phyloP scores from a whole-genome alignment of 345 rosid genomes.

The Eucalyptus virginea region DNA sequence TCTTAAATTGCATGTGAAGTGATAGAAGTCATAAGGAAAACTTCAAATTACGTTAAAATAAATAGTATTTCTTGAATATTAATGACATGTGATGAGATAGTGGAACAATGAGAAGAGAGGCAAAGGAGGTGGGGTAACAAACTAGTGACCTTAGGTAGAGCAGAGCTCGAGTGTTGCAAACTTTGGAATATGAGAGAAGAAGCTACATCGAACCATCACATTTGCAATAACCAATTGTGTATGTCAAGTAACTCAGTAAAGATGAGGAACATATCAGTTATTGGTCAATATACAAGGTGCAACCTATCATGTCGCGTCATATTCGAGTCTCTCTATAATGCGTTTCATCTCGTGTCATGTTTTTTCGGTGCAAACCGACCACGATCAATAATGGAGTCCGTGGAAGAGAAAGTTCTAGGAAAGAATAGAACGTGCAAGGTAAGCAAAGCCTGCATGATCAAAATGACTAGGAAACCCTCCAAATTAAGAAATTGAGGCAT shows the following conservation, averaged over 20 bases:
- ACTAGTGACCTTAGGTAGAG: background rate
- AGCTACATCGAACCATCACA: background rate
- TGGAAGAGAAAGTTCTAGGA: background rate
- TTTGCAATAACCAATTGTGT: background rate
- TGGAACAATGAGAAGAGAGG: background rate
- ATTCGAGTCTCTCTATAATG: background rate
- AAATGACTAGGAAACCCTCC: background rate
- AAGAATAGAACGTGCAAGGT: background rate
- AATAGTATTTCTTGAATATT: background rate
- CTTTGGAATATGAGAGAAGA: background rate
- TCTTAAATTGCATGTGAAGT: background rate
- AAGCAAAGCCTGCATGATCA: background rate
- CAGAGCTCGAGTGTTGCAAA: background rate
- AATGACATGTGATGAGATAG: background rate
- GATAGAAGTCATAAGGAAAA: background rate
- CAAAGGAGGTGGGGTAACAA: background rate
- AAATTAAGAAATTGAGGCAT: background rate
- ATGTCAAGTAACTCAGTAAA: background rate
- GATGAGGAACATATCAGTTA: background rate
- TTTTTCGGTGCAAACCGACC: background rate
- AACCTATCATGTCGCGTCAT: background rate
- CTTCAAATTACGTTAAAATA: background rate
- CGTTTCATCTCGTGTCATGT: background rate
- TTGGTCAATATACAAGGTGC: background rate
- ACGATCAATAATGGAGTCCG: background rate